Evolutionary conservation across 2,329 filamentous ascomycete genomes (phyloP).

Genomic region (Ambrosiella cleistominuta): DNA sequence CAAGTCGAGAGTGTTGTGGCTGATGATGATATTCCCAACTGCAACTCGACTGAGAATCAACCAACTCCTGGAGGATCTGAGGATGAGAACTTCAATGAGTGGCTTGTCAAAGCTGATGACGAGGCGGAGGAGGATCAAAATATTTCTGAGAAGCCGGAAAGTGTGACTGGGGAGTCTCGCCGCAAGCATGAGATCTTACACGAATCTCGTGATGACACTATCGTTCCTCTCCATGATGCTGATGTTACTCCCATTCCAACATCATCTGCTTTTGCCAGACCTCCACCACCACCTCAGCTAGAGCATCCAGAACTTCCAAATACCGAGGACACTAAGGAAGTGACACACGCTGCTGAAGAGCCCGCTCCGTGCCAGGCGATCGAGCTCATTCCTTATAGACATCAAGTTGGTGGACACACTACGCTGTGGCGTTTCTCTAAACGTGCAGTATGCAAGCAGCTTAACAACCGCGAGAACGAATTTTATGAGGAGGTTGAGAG

Average conservation of each 20-base stretch:
- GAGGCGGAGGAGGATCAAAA: conserved; percentile 16
- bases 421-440: conserved; percentile 92
- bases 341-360: conserved; percentile 21
- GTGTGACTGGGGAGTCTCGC: background rate
- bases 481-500: conserved; percentile 95
- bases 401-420: conserved; percentile 93
- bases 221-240: background rate
- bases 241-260: background rate
- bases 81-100: conserved; percentile 28
- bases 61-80: conserved; percentile 9
- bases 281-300: background rate
- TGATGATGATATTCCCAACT: conserved; percentile 1
- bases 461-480: conserved; percentile 95
- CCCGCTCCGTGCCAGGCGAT: conserved; percentile 61
- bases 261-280: background rate
- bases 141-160: conserved; percentile 2
- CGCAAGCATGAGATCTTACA: background rate
- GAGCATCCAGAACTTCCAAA: background rate
- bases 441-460: conserved; percentile 88
- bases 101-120: conserved; percentile 42
- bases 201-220: background rate
- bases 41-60: conserved; percentile 4
- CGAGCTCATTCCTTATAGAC: conserved; percentile 88
- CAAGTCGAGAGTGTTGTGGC: conserved; percentile 5
- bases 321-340: conserved; percentile 1